Evolutionary conservation across 805 yeast species (phyloP).

Genomic region (Candida ipomoeae): DNA sequence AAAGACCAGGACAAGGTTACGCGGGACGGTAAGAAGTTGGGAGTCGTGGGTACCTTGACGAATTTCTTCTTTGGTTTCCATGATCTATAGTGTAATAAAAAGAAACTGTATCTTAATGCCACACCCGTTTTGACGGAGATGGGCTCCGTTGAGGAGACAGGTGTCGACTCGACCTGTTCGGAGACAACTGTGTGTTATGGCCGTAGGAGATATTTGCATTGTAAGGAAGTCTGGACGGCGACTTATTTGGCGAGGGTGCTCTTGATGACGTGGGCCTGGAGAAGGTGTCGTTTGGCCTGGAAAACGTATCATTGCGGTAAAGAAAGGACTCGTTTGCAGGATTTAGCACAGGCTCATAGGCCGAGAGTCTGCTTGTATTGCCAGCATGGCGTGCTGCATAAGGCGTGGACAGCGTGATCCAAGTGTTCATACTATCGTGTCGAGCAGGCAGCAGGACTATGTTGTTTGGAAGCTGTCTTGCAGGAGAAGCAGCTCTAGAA

Average conservation of each 20-base stretch:
- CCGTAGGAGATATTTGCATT: slow-evolving; percentile 14
- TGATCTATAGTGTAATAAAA: slow-evolving; percentile 27
- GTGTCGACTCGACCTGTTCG: slow-evolving; percentile 14
- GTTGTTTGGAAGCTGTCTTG: slow-evolving; percentile 3
- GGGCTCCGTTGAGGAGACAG: slow-evolving; percentile 19
- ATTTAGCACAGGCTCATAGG: slow-evolving; percentile 12
- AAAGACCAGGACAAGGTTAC: slow-evolving; percentile 19
- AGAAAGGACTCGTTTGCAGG: slow-evolving; percentile 13
- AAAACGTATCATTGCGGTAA: slow-evolving; percentile 10
- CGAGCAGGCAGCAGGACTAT: slow-evolving; percentile 1
- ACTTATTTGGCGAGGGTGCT: slow-evolving; percentile 15
- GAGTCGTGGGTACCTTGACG: slow-evolving; percentile 29
- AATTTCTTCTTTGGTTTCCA: slow-evolving; percentile 42
- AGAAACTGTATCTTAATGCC: slow-evolving; percentile 11
- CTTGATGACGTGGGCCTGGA: slow-evolving; percentile 12
- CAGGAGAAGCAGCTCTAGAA: slow-evolving; percentile 13
- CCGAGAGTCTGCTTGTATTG: slow-evolving; percentile 13
- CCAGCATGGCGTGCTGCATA: slow-evolving; percentile 8
- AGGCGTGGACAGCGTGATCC: slow-evolving; percentile 18
- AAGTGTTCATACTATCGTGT: slow-evolving; percentile 1
- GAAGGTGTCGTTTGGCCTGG: slow-evolving; percentile 11
- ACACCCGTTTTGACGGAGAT: slow-evolving; percentile 17
- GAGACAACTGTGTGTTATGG: slow-evolving; percentile 18
- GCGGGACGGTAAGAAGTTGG: slow-evolving; percentile 28
- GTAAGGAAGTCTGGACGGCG: slow-evolving; percentile 15